phyloP scores from a whole-genome alignment of 108 stramenopile species.

The Skeletonema grethae region DNA sequence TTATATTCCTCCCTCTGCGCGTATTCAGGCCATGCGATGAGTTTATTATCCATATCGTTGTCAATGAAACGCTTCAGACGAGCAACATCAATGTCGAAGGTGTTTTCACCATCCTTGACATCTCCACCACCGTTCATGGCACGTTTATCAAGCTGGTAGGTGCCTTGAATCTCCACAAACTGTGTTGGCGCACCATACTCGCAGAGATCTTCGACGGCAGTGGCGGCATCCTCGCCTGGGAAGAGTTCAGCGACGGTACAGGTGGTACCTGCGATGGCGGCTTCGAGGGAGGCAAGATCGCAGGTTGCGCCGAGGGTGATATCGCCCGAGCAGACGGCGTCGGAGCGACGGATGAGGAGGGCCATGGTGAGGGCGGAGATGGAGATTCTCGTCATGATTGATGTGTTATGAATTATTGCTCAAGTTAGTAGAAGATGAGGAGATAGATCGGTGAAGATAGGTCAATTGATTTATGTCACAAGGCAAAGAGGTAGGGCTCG shows the following conservation, averaged over 20 bases:
- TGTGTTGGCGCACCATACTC: not conserved
- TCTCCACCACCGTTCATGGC: constrained; percentile 16
- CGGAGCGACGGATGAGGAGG: constrained; percentile 1
- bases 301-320: not conserved
- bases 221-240: not conserved
- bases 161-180: constrained; percentile 1
- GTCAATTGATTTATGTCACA: no score
- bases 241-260: not conserved
- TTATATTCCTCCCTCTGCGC: constrained; percentile 28
- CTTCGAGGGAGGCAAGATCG: not conserved
- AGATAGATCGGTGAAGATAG: not conserved
- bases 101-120: constrained; percentile 10
- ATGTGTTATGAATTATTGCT: not conserved
- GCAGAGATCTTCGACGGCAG: not conserved
- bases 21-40: constrained; percentile 38
- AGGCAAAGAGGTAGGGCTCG: no score
- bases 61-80: constrained; percentile 19
- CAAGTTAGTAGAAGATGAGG: not conserved
- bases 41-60: not conserved
- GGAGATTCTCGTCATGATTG: constrained; percentile 3
- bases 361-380: constrained; percentile 1
- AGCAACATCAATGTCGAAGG: constrained; percentile 13
- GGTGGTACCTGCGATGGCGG: not conserved
- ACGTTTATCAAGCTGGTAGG: not conserved
- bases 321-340: not conserved